Base-by-base conservation (phyloP, 768 basidiomycete genomes). In the Suillus subluteus region DNA sequence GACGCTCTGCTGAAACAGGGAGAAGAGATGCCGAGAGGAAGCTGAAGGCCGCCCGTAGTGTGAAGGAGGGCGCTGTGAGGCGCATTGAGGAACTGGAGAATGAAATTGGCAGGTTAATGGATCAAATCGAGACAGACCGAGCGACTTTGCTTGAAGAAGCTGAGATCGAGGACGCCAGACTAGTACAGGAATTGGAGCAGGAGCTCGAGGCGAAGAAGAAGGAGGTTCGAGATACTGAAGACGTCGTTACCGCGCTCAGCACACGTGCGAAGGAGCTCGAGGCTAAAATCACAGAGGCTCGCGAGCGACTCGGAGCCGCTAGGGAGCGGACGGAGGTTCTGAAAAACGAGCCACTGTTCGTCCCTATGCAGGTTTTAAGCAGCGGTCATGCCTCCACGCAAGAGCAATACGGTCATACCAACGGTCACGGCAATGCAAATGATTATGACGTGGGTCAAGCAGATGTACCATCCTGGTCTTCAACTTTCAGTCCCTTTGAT, bases 21-120 rank as follows among this genome's bases (percentile, higher is more conserved):
- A 91, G 88, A 74, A 85, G 88, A 55, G 96, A 98, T 58, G 94
- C 91, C 5, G 97, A 99, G 79, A 95, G 93, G 82, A 89, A 89
- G 70, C 83, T 96, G 66, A 91, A 89, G 72, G 82, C 84, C n/a
- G 88, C 87, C 18, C 88, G 89, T 74, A 82, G 74, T 52, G 80
- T 84, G 67, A 86, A 90, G 41, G 89, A 92, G 72, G 88, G 83
- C 64, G 85, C 90, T 0, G 81, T 76, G 26, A 83, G 82, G 71
- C 83, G 85, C 50, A 83, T 91, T 73, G 84, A 85, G 38, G 80
- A 82, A 66, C 80, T 92, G 64, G 86, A 88, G 67, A 80, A 85
- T 67, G 88, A 91, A 73, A 90, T 92, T 58, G 78, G 78, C 66
- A 76, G 78, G 62, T 71, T 94, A 56, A 84, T 83, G 62, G 81